Base-by-base conservation (phyloP, 495 filamentous ascomycete species). In the Aspergillus bertholletiae region DNA sequence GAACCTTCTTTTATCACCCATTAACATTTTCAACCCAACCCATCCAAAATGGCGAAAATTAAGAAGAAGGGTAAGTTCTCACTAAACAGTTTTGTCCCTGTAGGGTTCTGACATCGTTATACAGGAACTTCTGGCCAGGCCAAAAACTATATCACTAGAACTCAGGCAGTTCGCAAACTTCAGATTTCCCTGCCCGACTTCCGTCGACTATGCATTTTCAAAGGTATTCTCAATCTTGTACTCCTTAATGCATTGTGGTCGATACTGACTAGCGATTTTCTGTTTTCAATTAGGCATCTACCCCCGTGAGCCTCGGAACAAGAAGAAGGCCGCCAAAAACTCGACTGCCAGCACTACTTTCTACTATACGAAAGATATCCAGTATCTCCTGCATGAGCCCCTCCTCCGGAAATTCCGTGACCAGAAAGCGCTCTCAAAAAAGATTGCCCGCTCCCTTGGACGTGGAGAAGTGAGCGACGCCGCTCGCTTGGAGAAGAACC, bases 301-400 rank as follows among this genome's bases (percentile, higher is more conserved):
- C 72, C 94, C 94, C 54, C 86, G 94, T 67, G 95, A 98, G 76
- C 94, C 94, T 34, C 81, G 94, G 51, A 96, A 85, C 70, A 96
- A 91, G 81, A 97, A 94, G 78, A 96, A 96, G 80, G 94, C 86
- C 40, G 89, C 89, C 62, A 97, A 96, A 72, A 88, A 88, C 49
- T 83, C 89, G 41, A 97, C 89, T 2, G 83, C 87, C 35, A 88
- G 86, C 41, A 97, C 94, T 15, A 97, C 95, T 54, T 98, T 96
- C 77, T 98, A 98, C 82, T 98, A 98, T 77, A 89, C 92, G 62
- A 96, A 94, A 78, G 94, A 98, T 67, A 96, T 98, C 64, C 92
- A 96, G 72, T 98, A 96, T 61, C 85, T 98, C 23, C 86, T 97
- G 47, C 94, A 98, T 70, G 94, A 98, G 71, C 94, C 95, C 13